Evolutionary conservation across 139 green algal genomes (phyloP).

Genomic region (Penium margaritaceum): DNA sequence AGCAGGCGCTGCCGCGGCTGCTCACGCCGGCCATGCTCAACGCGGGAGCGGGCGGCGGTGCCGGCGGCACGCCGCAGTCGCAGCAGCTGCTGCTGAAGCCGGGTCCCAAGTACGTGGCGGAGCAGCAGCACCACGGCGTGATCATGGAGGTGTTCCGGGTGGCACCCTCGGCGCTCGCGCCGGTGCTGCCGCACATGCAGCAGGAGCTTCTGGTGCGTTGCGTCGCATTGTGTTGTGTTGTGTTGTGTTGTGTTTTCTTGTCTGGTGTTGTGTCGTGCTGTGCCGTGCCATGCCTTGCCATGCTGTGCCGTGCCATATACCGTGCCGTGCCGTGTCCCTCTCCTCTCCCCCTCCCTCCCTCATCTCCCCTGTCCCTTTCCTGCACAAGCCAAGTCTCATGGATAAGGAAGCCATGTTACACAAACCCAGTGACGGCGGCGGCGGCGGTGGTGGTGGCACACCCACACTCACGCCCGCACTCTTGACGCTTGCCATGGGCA

Average conservation of each 20-base stretch:
- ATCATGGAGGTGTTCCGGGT: slow-evolving; percentile 60
- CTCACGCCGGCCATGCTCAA: slow-evolving; percentile 43
- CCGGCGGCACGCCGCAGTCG: slow-evolving; percentile 35
- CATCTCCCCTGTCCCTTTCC: neutral
- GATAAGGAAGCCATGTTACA: no score
- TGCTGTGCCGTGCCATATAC: neutral
- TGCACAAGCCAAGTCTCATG: no score
- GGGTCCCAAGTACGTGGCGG: slow-evolving; percentile 12
- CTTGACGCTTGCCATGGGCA: no score
- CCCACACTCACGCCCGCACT: no score
- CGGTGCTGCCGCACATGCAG: slow-evolving; percentile 61
- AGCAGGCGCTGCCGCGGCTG: slow-evolving; percentile 55
- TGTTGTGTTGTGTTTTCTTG: neutral
- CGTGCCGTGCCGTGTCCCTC: neutral
- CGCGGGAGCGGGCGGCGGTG: neutral
- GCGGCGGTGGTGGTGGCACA: no score
- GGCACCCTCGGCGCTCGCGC: slow-evolving; percentile 60
- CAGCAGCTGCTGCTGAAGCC: slow-evolving; percentile 55
- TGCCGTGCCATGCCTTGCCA: neutral
- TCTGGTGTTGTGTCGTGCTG: neutral
- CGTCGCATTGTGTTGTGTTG: neutral
- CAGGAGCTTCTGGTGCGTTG: slow-evolving; percentile 50
- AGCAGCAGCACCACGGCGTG: slow-evolving; percentile 51
- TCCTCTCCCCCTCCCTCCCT: neutral
- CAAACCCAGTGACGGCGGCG: no score